phyloP scores from a whole-genome alignment of 306 rosid genomes.

The Glycyrrhiza uralensis region DNA sequence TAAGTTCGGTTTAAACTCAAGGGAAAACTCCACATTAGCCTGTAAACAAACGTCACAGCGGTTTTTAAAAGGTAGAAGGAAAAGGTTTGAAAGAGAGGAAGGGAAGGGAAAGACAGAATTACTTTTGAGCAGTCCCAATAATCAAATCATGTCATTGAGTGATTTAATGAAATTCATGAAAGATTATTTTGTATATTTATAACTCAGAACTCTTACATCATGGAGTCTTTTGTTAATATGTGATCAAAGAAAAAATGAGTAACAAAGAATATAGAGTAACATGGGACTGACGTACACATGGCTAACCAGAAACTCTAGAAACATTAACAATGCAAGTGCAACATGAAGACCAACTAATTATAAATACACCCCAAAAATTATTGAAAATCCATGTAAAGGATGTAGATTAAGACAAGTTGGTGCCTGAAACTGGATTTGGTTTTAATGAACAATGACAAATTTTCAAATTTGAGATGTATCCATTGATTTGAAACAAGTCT shows the following conservation, averaged over 20 bases:
- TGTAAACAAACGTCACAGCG: background rate
- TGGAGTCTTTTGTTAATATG: no score
- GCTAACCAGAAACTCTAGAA: background rate
- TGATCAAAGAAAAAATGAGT: no score
- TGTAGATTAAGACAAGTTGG: background rate
- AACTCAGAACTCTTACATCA: no score
- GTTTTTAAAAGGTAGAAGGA: background rate
- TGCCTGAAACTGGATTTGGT: background rate
- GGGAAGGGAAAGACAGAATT: no score
- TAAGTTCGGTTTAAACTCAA: background rate
- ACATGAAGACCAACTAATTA: background rate
- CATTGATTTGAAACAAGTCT: background rate
- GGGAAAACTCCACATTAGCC: background rate
- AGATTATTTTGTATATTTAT: no score
- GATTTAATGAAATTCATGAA: no score
- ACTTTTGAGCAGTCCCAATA: no score
- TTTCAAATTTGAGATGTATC: constrained; percentile 3
- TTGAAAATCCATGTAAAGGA: background rate
- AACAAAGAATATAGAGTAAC: background rate
- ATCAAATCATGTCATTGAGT: background rate
- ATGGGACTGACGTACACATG: background rate
- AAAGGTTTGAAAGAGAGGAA: background rate
- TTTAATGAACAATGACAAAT: background rate
- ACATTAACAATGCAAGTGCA: background rate
- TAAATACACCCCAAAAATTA: background rate